Evolutionary conservation across 2,329 filamentous ascomycete genomes (phyloP).

Genomic region (Colletotrichum graminicola): DNA sequence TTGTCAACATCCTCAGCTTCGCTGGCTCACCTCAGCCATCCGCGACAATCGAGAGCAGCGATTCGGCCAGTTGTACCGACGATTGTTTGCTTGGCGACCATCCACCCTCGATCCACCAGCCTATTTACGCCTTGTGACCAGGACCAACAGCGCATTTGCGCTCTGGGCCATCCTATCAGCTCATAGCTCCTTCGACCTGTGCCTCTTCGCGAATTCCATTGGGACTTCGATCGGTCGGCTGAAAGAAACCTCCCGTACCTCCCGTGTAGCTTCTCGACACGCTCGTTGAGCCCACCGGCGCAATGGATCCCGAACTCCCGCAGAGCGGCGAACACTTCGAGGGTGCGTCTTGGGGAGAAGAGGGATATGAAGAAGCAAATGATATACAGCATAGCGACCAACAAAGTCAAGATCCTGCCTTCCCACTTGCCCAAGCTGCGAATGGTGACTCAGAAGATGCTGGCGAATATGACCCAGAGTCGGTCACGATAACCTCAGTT

Average conservation of each 20-base stretch:
- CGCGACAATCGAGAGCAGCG: not conserved
- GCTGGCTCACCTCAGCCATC: conserved; percentile 19
- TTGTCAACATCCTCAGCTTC: conserved; percentile 11
- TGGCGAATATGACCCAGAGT: conserved; percentile 66
- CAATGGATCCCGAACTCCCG: conserved; percentile 41
- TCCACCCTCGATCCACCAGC: not conserved
- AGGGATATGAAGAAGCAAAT: conserved; percentile 67
- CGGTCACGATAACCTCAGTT: conserved; percentile 56
- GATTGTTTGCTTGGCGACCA: not conserved
- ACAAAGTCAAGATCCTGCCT: conserved; percentile 62
- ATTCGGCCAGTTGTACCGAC: not conserved
- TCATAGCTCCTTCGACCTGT: conserved; percentile 7
- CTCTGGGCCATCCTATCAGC: conserved; percentile 19
- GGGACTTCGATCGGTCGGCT: not conserved
- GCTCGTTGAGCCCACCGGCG: not conserved
- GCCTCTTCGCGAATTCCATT: not conserved
- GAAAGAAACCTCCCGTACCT: not conserved
- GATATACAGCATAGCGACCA: conserved; percentile 68
- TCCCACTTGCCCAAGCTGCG: conserved; percentile 58
- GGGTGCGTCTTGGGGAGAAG: conserved; percentile 63
- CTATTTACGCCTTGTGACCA: conserved; percentile 3
- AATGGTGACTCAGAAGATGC: conserved; percentile 58
- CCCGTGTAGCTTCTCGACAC: not conserved
- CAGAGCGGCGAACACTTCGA: conserved; percentile 48
- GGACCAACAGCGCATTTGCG: conserved; percentile 30